phyloP scores from a whole-genome alignment of 257 asterid genomes.

The Parsonsia alboflavescens region DNA sequence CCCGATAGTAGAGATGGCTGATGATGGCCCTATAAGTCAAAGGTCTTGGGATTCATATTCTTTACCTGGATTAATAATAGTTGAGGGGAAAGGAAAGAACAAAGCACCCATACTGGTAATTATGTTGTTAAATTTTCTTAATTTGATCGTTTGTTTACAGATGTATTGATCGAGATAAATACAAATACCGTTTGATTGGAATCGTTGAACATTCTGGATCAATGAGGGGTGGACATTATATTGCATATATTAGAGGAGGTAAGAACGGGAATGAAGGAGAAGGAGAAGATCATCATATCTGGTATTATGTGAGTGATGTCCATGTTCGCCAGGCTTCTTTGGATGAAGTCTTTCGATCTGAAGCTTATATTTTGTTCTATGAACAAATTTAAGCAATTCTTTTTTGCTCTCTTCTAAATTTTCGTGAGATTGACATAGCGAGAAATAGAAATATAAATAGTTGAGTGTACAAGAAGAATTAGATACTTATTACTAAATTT shows the following conservation, averaged over 20 bases:
- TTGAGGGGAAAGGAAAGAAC: no score
- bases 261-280: conserved; percentile 24
- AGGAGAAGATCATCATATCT: conserved; percentile 33
- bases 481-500: conserved; percentile 12
- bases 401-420: conserved; percentile 19
- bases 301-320: conserved; percentile 81
- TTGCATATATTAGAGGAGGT: conserved; percentile 66
- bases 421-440: conserved; percentile 23
- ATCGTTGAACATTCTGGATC: conserved; percentile 80
- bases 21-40: not conserved
- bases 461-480: conserved; percentile 17
- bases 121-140: no score
- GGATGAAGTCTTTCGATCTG: conserved; percentile 58
- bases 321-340: conserved; percentile 54
- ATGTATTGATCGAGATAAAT: conserved; percentile 31
- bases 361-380: conserved; percentile 85
- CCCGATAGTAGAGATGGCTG: not conserved
- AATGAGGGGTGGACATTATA: conserved; percentile 89
- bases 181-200: conserved; percentile 56
- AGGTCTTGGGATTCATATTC: not conserved
- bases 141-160: conserved; percentile 24
- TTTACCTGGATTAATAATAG: no score
- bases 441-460: conserved; percentile 6
- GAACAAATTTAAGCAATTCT: conserved; percentile 39
- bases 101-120: no score